phyloP scores from a whole-genome alignment of 768 basidiomycete genomes.

The Russula virescens region DNA sequence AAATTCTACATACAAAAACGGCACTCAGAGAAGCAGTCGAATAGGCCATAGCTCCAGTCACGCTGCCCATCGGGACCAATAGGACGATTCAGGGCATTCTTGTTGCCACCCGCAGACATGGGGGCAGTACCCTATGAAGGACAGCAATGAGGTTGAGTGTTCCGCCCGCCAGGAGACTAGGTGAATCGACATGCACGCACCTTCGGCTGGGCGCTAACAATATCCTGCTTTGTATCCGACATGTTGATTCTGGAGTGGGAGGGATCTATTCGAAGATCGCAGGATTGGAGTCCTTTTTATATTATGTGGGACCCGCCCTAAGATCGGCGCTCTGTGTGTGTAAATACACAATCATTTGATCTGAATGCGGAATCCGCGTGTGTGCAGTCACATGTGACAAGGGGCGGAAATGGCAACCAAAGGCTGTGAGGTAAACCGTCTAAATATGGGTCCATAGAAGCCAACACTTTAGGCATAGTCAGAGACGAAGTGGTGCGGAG shows the following conservation, averaged over 20 bases:
- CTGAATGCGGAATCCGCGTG: too few relatives aligned
- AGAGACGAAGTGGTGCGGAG: too few relatives aligned
- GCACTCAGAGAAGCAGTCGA: slow-evolving; percentile 22
- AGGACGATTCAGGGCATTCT: slow-evolving; percentile 28
- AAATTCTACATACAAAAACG: neutral
- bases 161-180: neutral
- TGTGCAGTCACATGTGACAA: too few relatives aligned
- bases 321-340: too few relatives aligned
- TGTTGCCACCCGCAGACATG: slow-evolving; percentile 13
- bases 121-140: neutral
- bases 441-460: too few relatives aligned
- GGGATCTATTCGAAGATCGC: neutral
- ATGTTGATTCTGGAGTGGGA: neutral
- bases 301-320: too few relatives aligned
- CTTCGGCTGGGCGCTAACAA: neutral
- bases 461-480: too few relatives aligned
- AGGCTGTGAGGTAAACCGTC: too few relatives aligned
- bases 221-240: neutral
- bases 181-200: neutral
- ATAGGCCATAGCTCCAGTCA: slow-evolving; percentile 30
- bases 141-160: neutral
- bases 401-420: too few relatives aligned
- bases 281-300: too few relatives aligned
- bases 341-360: too few relatives aligned
- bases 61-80: slow-evolving; percentile 30